Evolutionary conservation across 2,329 filamentous ascomycete genomes (phyloP).

Genomic region (Pseudocercospora eumusae): DNA sequence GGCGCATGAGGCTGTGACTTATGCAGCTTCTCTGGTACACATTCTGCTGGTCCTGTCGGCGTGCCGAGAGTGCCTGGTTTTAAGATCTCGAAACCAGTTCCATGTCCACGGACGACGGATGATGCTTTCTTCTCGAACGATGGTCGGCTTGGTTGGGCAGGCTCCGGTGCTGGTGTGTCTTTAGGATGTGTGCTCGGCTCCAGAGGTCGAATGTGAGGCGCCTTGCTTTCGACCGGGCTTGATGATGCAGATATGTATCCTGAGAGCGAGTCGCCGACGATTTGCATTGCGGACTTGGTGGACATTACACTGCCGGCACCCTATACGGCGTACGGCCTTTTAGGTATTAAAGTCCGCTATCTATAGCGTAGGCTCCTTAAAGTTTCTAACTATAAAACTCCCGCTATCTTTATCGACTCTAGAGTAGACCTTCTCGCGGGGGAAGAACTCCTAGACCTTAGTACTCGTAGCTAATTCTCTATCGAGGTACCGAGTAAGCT

Average conservation of each 20-base stretch:
- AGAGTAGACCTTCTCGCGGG: too few species aligned
- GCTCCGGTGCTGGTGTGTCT: background rate
- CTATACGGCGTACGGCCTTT: too few species aligned
- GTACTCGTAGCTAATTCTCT: too few species aligned
- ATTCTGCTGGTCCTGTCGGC: conserved; percentile 18
- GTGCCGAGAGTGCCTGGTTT: conserved; percentile 37
- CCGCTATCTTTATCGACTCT: too few species aligned
- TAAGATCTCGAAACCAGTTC: conserved; percentile 42
- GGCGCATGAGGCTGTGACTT: conserved; percentile 22
- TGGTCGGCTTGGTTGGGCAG: conserved; percentile 10
- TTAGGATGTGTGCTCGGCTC: background rate
- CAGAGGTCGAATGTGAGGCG: conserved; percentile 7
- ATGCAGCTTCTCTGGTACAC: conserved; percentile 22
- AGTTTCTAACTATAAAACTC: too few species aligned
- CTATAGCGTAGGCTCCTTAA: too few species aligned
- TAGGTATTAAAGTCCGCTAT: too few species aligned
- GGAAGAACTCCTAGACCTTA: too few species aligned
- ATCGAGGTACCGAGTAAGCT: too few species aligned
- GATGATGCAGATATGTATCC: conserved; percentile 13
- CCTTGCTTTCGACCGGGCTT: background rate
- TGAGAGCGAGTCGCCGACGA: conserved; percentile 12
- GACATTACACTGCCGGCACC: conserved; percentile 6
- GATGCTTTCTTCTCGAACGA: conserved; percentile 34
- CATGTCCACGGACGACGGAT: conserved; percentile 37
- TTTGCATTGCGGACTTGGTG: conserved; percentile 12